Evolutionary conservation across 768 basidiomycete species (phyloP).

Genomic region (Phanerodontia chrysosporium): DNA sequence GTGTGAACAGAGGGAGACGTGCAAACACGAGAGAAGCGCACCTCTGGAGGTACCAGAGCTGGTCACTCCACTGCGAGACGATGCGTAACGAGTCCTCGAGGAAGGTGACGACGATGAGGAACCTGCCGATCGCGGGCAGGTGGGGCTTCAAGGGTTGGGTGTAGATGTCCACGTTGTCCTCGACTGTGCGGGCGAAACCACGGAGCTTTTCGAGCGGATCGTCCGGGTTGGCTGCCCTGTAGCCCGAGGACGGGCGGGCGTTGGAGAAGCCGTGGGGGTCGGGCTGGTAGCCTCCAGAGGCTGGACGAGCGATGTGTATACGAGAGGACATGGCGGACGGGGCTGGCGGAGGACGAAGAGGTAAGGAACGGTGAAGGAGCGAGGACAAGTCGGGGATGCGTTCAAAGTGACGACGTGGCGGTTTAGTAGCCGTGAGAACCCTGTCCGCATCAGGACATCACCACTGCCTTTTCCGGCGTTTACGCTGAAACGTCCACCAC

Average conservation of each 20-base stretch:
- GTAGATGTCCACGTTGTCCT: constrained; percentile 90
- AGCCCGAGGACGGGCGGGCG: constrained; percentile 62
- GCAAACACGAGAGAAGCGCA: constrained; percentile 36
- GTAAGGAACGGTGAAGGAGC: constrained; percentile 8
- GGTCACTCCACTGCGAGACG: constrained; percentile 92
- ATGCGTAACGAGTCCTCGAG: constrained; percentile 95
- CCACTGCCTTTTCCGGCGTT: constrained; percentile 10
- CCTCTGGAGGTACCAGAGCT: constrained; percentile 98
- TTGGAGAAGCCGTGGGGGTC: constrained; percentile 83
- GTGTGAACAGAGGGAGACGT: not conserved
- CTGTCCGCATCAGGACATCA: constrained; percentile 5
- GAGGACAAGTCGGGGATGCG: constrained; percentile 7
- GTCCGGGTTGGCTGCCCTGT: constrained; percentile 76
- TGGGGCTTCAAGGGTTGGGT: constrained; percentile 92
- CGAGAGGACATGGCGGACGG: constrained; percentile 63
- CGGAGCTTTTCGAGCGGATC: constrained; percentile 79
- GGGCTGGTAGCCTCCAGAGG: constrained; percentile 43
- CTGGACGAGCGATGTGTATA: constrained; percentile 76
- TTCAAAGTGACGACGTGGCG: constrained; percentile 25
- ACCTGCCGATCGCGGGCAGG: constrained; percentile 91
- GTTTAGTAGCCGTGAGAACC: constrained; percentile 26
- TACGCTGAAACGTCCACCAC: constrained; percentile 9
- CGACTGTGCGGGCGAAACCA: constrained; percentile 66
- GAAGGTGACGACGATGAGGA: constrained; percentile 97
- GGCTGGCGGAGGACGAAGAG: constrained; percentile 13